Base-by-base conservation (phyloP, 192 early-diverging fungal genomes). In the Gryganskiella cystojenkinii region DNA sequence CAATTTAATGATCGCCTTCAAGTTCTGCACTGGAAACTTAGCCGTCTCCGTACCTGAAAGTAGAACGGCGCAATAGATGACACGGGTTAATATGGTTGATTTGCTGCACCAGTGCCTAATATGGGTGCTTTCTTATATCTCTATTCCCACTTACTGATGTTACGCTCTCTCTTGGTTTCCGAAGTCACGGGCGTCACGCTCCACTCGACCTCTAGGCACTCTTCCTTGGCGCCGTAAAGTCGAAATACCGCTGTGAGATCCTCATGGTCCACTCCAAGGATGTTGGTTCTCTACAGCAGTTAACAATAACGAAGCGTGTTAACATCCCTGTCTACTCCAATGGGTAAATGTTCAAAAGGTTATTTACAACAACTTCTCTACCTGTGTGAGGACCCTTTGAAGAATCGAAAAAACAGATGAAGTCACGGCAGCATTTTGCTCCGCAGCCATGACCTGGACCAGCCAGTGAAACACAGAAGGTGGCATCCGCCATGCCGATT, bases 401-500 rank as follows among this genome's bases (percentile, higher is more conserved):
- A 78, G 33, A 3, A 64, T 24, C 3, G 60, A 53, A 60, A 78
- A 68, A 15, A 69, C 56, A 9, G 61, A 68, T 0, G 51, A 22
- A 7, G 60, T 58, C 6, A 78, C 61, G 0, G 44, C 11, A 4
- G 51, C 45, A n/a, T 78, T 40, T 30, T 69, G 54, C 50, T 78
- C 74, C 11, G 33, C 34, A 1, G 66, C 51, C 17, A 69, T 45
- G 9, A 78, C 61, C 24, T 59, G 66, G 1, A 78, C 55, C 17
- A 78, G 46, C 74, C 74, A 78, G 7, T 61, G 59, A 46, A 78
- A 78, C 2, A 78, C 42, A 0, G 66, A 67, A 22, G 60, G 53
- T 17, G 74, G 74, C 74, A 78, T 78, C 0, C 52, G 49, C 74
- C 74, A 78, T 1, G 66, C 51, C 17, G 74, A 56, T 10, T 59